Evolutionary conservation across 345 rosid genomes (phyloP).

Genomic region (Mallotus nudiflorus): DNA sequence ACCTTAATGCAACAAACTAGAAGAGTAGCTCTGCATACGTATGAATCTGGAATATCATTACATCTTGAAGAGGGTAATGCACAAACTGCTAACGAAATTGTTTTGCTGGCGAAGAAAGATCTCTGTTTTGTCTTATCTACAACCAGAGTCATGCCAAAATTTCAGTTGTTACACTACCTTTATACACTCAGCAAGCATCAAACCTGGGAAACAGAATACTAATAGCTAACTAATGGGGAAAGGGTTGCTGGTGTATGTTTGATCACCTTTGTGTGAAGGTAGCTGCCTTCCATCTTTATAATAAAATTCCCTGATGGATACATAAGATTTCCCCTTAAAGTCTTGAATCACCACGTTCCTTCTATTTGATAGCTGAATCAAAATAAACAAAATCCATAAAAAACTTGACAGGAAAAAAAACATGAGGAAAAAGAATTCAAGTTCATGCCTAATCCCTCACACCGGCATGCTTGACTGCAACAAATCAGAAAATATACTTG

Average conservation of each 20-base stretch:
- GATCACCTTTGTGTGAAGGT: constrained; percentile 51
- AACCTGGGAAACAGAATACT: not conserved
- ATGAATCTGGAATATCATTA: not conserved
- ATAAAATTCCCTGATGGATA: constrained; percentile 55
- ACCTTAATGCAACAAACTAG: not conserved
- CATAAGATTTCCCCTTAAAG: constrained; percentile 43
- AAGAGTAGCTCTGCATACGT: not conserved
- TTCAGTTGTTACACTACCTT: not conserved
- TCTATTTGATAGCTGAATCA: constrained; percentile 60
- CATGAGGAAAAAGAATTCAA: not conserved
- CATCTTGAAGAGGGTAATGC: not conserved
- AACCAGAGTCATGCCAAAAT: not conserved
- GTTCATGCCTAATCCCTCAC: not conserved
- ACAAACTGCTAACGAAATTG: not conserved
- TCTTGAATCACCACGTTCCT: constrained; percentile 47
- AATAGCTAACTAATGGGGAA: not conserved
- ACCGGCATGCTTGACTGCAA: not conserved
- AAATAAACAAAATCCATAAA: constrained; percentile 12
- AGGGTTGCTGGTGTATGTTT: not conserved
- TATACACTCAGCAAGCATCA: not conserved
- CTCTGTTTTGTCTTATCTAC: not conserved
- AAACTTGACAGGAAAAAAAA: not conserved
- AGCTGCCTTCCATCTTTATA: constrained; percentile 45
- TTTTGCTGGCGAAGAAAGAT: not conserved
- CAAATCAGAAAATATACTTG: not conserved